A percentile compares a stretch with the other conserved stretches of the same genome.
These are phyloP conservation scores for Fusarium robinianum DNA, from an alignment of 2,329 filamentous ascomycete genomes.

Conservation along the genomic window DNA sequence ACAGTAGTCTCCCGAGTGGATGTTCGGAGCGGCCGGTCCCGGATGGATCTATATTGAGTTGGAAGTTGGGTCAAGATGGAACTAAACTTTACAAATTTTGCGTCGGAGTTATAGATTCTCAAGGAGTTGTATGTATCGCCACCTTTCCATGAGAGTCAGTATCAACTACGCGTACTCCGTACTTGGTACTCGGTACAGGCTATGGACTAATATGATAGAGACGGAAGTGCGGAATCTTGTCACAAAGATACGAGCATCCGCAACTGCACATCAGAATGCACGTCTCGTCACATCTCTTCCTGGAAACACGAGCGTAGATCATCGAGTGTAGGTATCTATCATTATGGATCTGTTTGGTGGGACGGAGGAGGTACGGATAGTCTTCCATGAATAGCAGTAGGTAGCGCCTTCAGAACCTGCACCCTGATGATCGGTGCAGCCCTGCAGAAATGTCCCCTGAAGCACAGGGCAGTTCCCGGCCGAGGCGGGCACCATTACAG, in stretches of 20 bases:
- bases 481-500: conserved; percentile 4
- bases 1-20: conserved; percentile 16
- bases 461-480: conserved; percentile 26
- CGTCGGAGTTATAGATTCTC: too few relatives aligned
- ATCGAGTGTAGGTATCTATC: too few relatives aligned
- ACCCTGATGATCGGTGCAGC: conserved; percentile 28
- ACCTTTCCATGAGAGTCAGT: too few relatives aligned
- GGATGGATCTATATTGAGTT: conserved; percentile 11
- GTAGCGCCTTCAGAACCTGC: conserved; percentile 12
- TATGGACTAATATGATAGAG: too few relatives aligned
- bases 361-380: too few relatives aligned
- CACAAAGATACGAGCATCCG: conserved; percentile 12
- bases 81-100: too few relatives aligned
- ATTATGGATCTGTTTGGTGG: too few relatives aligned
- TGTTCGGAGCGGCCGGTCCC: conserved; percentile 22
- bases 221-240: too few relatives aligned
- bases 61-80: conserved; percentile 19
- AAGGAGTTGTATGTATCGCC: too few relatives aligned
- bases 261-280: conserved; percentile 27
- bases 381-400: not conserved
- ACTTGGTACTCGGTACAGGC: too few relatives aligned
- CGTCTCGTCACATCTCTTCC: conserved; percentile 4
- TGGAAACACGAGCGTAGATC: conserved; percentile 21
- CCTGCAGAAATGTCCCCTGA: conserved; percentile 23
- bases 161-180: conserved; percentile 29